Base-by-base conservation (phyloP, 1,139 yeast genomes). In the Geotrichum armillariae region DNA sequence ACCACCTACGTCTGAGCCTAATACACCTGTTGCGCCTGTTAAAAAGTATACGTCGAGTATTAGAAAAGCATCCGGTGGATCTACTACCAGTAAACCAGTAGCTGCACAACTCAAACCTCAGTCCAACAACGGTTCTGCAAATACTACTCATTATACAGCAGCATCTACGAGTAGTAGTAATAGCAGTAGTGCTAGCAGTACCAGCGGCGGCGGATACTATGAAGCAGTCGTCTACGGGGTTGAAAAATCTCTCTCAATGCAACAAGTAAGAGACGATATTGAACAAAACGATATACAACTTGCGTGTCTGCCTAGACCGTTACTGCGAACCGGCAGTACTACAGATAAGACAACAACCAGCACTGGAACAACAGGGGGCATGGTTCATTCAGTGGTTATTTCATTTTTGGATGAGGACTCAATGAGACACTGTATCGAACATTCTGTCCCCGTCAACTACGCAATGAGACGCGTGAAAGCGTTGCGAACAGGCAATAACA, bases 141-240 rank as follows among this genome's bases (percentile, higher is more conserved):
- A 5, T n/a, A 14, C 34, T 8, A n/a, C 6, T 8, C 9, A 6
- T 25, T 8, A 8, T 31, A 38, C 31, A 16, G 22, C 16, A 14
- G 17, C 20, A 17, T 33, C 21, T 25, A 22, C 23, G 9, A 34
- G n/a, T 23, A 25, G 20, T 11, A 12, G 33, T 29, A 23, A 16
- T 23, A 23, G 21, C 27, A 17, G 22, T 2, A 37, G 31, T 3
- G 14, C 21, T 25, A 17, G 33, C 25, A 21, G 27, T 18, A 20
- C 9, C 20, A 38, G 42, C 3, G 7, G 34, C 21, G 14, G 17
- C 17, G 12, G 35, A 4, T 17, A 33, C 36, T 21, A 39, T 29
- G 51, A 47, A 22, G 51, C 51, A 6, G 51, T 47, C 1, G 51
- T 47, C n/a, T 47, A 47, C 18, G 51, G 51, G 2, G 43, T 47